Evolutionary conservation across 192 early-diverging fungal genomes (phyloP).

Genomic region (Backusella liffmaniae): DNA sequence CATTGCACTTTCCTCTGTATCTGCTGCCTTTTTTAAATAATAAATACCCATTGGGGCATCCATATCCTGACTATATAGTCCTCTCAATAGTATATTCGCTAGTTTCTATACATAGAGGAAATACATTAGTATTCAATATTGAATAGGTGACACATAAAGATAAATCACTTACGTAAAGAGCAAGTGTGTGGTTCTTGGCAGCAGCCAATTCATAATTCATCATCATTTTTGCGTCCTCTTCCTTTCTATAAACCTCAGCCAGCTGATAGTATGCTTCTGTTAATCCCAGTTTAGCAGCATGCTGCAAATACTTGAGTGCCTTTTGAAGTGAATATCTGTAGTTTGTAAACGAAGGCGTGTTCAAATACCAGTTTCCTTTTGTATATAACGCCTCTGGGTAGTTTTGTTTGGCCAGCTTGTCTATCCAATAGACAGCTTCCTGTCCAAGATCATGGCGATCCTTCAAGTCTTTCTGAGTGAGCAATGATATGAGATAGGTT

Average conservation of each 20-base stretch:
- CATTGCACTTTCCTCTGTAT: background rate
- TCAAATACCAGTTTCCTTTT: slow-evolving; percentile 66
- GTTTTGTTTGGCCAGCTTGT: slow-evolving; percentile 63
- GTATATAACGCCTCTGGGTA: slow-evolving; percentile 74
- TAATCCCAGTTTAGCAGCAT: background rate
- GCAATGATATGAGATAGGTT: slow-evolving; percentile 69
- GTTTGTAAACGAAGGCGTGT: slow-evolving; percentile 25
- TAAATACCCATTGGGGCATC: background rate
- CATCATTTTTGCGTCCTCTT: background rate
- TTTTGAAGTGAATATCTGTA: background rate
- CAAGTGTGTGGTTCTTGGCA: background rate
- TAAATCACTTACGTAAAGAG: background rate
- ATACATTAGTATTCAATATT: background rate
- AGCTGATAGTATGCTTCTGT: background rate
- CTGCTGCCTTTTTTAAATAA: background rate
- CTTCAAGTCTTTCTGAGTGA: slow-evolving; percentile 43
- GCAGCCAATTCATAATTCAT: background rate
- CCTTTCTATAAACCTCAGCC: background rate
- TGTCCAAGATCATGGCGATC: slow-evolving; percentile 35
- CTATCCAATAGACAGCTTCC: slow-evolving; percentile 75
- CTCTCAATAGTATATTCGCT: background rate
- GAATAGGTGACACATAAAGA: background rate
- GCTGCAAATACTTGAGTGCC: background rate
- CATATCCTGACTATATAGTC: background rate
- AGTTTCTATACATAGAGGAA: background rate